Conservation (phyloP, 441 rosid species). For the Jatropha multifida region DNA sequence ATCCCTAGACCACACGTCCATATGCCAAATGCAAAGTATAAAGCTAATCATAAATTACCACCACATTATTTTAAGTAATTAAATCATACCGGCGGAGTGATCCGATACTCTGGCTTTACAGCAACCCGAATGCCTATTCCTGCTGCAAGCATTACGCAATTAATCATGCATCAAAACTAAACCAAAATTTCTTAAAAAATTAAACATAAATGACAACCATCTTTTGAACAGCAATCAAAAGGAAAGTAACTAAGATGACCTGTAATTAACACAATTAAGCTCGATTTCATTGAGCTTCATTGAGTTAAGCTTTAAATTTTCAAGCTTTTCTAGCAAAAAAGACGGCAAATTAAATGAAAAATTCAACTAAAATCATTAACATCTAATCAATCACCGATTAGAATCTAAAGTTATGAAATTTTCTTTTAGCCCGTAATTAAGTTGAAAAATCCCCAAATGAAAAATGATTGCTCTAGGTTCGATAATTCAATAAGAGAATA, state of each 20-base stretch:
- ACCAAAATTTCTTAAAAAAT: neutral
- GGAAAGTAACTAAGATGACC: neutral
- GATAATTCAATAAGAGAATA: neutral
- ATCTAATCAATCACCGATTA: slow-evolving; percentile 4
- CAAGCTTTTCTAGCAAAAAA: too few species aligned
- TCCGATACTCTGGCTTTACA: slow-evolving; percentile 76
- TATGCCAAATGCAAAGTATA: neutral
- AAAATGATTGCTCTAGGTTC: neutral
- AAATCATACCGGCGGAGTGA: slow-evolving; percentile 73
- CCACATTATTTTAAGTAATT: neutral
- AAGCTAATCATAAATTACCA: neutral
- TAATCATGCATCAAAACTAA: neutral
- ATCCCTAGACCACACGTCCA: neutral
- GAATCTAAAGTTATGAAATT: too few species aligned
- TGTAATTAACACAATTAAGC: neutral
- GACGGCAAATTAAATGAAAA: too few species aligned
- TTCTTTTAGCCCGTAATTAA: too few species aligned
- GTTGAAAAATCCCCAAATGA: too few species aligned
- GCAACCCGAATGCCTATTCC: slow-evolving; percentile 81
- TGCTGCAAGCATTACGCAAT: slow-evolving; percentile 40
- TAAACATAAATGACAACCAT: neutral
- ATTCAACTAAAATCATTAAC: neutral
- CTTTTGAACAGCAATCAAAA: neutral
- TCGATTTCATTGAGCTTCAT: neutral
- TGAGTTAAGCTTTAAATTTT: too few species aligned